Percentiles rank a stretch among this genome's conserved stretches.
Evolutionary conservation across 2,329 filamentous ascomycete species (phyloP).

Genomic region (Neocatenulostroma microsporum): DNA sequence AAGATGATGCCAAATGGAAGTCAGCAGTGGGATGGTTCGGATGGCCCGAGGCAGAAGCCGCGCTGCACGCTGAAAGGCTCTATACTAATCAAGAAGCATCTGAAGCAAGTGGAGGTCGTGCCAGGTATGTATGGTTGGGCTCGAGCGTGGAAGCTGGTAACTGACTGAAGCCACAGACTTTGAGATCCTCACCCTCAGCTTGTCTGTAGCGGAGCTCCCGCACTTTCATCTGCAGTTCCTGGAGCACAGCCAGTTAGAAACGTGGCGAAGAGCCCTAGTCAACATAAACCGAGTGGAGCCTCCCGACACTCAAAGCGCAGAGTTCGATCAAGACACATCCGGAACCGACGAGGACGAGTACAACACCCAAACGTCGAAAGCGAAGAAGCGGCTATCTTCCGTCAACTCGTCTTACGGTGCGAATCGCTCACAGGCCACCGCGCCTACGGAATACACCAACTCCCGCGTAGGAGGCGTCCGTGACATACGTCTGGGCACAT

Average conservation of each 20-base stretch:
- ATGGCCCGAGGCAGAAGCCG: constrained; percentile 51
- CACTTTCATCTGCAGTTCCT: constrained; percentile 90
- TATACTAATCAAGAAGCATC: constrained; percentile 95
- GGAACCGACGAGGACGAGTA: constrained; percentile 87
- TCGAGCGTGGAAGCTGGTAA: constrained; percentile 1
- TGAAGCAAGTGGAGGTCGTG: constrained; percentile 74
- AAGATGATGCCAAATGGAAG: constrained; percentile 50
- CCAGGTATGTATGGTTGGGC: constrained; percentile 31
- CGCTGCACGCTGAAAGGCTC: constrained; percentile 91
- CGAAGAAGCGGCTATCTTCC: constrained; percentile 66
- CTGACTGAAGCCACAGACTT: constrained; percentile 52
- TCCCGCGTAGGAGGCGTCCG: constrained; percentile 40
- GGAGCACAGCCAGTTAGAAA: constrained; percentile 72
- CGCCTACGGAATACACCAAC: constrained; percentile 84
- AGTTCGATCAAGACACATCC: constrained; percentile 73
- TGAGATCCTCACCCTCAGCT: constrained; percentile 75
- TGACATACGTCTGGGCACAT: constrained; percentile 38
- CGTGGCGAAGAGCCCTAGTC: constrained; percentile 80
- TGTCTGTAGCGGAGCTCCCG: constrained; percentile 86
- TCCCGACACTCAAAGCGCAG: constrained; percentile 51
- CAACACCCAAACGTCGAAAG: constrained; percentile 32
- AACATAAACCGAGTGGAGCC: constrained; percentile 68
- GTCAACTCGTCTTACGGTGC: constrained; percentile 74
- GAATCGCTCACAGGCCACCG: constrained; percentile 74
- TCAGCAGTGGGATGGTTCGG: constrained; percentile 58